Conservation (phyloP, 1,284 basidiomycete genomes). For the Uromyces viciae-fabae region DNA sequence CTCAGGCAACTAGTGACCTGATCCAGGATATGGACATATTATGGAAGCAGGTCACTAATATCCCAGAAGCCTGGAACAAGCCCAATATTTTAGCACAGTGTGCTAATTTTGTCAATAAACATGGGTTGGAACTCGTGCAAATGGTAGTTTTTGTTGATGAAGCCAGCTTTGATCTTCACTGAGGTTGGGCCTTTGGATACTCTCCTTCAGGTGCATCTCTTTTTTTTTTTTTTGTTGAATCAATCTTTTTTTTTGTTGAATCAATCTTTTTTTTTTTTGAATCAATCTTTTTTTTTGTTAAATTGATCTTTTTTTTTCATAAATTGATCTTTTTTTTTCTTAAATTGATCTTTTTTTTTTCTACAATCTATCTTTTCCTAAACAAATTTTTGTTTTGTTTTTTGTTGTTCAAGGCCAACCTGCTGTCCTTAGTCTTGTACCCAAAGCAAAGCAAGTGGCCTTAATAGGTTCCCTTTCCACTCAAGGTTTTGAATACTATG, state of each 20-base stretch:
- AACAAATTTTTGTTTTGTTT: neutral
- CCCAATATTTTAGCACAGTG: neutral
- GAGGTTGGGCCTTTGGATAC: neutral
- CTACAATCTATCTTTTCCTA: neutral
- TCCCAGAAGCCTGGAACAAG: neutral
- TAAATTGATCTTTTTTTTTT: slow-evolving; percentile 5
- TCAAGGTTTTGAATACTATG: neutral
- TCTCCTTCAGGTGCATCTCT: neutral
- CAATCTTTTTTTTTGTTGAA: neutral
- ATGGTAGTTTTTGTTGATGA: neutral
- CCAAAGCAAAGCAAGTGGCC: slow-evolving; percentile 4
- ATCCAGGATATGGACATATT: neutral
- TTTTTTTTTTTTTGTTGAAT: neutral
- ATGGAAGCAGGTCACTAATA: slow-evolving; percentile 15
- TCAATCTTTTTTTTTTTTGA: slow-evolving; percentile 3
- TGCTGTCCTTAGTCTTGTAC: neutral
- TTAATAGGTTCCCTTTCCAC: neutral
- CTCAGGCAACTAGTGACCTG: neutral
- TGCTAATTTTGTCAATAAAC: neutral
- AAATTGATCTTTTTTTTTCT: no score
- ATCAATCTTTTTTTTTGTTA: neutral
- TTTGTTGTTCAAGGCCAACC: neutral
- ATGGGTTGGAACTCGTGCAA: neutral
- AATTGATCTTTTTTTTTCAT: no score
- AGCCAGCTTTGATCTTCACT: neutral